phyloP scores from a whole-genome alignment of 1,284 basidiomycete species.

The Hypsizygus ulmarius region DNA sequence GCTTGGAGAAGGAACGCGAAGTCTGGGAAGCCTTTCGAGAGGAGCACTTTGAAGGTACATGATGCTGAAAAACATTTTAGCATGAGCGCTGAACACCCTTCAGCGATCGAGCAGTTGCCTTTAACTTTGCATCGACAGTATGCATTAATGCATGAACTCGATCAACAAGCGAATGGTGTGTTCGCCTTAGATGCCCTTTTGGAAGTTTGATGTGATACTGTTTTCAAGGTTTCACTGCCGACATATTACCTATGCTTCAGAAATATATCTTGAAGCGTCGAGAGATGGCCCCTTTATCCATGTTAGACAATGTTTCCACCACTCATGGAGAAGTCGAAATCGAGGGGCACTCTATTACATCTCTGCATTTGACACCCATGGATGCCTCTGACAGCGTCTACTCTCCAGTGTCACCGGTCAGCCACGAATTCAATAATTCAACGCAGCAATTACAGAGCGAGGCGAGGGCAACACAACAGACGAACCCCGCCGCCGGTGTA shows the following conservation, averaged over 20 bases:
- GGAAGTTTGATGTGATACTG: neutral
- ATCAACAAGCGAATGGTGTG: conserved; percentile 69
- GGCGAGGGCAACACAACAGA: neutral
- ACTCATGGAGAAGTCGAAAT: neutral
- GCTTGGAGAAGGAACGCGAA: conserved; percentile 52
- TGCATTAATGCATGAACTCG: conserved; percentile 78
- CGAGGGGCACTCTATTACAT: neutral
- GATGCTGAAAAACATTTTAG: neutral
- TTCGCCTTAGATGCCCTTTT: neutral
- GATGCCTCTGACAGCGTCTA: neutral
- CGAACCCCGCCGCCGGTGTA: neutral
- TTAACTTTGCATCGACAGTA: conserved; percentile 81
- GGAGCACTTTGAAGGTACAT: conserved; percentile 73
- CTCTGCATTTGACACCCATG: neutral
- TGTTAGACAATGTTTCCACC: too few relatives aligned
- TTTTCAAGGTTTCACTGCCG: conserved; percentile 36
- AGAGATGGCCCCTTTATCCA: conserved; percentile 6
- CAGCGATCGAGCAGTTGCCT: conserved; percentile 85
- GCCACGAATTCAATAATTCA: neutral
- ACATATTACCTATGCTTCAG: conserved; percentile 39
- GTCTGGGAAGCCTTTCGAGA: conserved; percentile 78
- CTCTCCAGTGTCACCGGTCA: neutral
- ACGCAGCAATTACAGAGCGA: neutral
- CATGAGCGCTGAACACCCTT: conserved; percentile 4
- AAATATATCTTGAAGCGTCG: conserved; percentile 42